Conservation (phyloP, 495 filamentous ascomycete species). For the Daldinia grandis region DNA sequence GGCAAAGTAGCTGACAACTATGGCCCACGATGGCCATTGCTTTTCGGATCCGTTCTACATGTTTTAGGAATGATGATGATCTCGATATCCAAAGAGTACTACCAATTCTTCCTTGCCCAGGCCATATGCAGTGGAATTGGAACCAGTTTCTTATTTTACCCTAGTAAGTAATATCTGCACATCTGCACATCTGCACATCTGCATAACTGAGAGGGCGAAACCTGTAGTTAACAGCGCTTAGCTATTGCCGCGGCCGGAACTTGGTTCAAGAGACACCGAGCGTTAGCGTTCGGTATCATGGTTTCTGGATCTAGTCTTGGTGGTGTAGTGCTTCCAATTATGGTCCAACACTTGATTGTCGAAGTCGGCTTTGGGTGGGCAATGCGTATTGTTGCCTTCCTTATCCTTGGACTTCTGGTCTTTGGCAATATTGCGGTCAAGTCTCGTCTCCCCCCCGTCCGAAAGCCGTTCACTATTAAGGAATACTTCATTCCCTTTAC, state of each 20-base stretch:
- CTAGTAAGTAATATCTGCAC: conserved; percentile 10
- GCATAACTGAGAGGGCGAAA: not conserved
- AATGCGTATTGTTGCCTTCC: conserved; percentile 69
- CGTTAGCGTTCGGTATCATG: conserved; percentile 69
- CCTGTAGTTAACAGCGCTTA: conserved; percentile 1
- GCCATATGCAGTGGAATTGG: conserved; percentile 54
- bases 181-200: no score
- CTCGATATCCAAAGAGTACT: conserved; percentile 64
- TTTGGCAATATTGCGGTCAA: conserved; percentile 53
- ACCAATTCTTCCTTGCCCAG: conserved; percentile 67
- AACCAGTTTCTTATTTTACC: conserved; percentile 27
- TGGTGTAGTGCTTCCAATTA: conserved; percentile 70
- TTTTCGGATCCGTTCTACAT: conserved; percentile 66
- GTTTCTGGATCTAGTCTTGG: conserved; percentile 67
- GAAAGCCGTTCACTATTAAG: conserved; percentile 31
- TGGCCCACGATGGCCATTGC: conserved; percentile 66
- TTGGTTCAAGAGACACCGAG: conserved; percentile 72
- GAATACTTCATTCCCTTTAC: conserved; percentile 40
- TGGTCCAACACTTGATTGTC: conserved; percentile 65
- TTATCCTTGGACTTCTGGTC: conserved; percentile 66
- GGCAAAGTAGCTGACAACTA: conserved; percentile 71
- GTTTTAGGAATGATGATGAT: conserved; percentile 83
- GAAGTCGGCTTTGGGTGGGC: conserved; percentile 70
- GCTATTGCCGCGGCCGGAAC: conserved; percentile 21
- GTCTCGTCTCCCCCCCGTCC: conserved; percentile 18